Evolutionary conservation across 1,139 yeast species (phyloP).

Genomic region (Groenewaldozyma sp.): DNA sequence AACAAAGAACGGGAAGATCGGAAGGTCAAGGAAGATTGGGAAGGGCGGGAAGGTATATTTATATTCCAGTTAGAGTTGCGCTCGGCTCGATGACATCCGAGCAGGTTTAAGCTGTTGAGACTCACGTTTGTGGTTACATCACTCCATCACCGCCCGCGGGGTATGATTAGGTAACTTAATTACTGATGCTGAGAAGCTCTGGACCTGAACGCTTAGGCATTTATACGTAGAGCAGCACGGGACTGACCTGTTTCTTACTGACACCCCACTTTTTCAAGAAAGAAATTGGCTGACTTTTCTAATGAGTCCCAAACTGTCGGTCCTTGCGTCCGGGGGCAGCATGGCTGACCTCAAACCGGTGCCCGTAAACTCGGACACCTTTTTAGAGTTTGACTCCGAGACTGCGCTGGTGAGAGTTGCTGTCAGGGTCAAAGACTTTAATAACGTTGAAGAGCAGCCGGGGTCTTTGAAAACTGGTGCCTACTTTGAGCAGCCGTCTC

Average conservation of each 20-base stretch:
- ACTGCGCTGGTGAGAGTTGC: conserved; percentile 12
- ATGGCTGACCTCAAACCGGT: not conserved
- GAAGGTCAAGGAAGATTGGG: not conserved
- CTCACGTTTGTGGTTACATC: not conserved
- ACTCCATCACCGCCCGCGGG: too few species aligned
- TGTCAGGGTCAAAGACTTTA: conserved; percentile 19
- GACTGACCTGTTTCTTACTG: not conserved
- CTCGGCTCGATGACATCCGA: too few species aligned
- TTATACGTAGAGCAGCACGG: too few species aligned
- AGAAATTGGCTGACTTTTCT: not conserved
- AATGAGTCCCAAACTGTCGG: not conserved
- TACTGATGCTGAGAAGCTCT: too few species aligned
- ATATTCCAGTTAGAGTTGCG: too few species aligned
- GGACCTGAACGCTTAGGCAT: too few species aligned
- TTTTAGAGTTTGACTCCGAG: conserved; percentile 9
- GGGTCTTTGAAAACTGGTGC: not conserved
- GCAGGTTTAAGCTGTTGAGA: too few species aligned
- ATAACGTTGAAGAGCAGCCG: not conserved
- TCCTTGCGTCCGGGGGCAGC: not conserved
- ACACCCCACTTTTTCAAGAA: not conserved
- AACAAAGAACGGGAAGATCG: conserved; percentile 1
- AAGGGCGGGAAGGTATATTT: not conserved
- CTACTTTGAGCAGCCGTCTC: conserved; percentile 21
- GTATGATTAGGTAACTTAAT: too few species aligned
- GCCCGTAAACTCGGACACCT: conserved; percentile 5